phyloP scores from a whole-genome alignment of 306 rosid genomes.

The Potentilla sterilis region DNA sequence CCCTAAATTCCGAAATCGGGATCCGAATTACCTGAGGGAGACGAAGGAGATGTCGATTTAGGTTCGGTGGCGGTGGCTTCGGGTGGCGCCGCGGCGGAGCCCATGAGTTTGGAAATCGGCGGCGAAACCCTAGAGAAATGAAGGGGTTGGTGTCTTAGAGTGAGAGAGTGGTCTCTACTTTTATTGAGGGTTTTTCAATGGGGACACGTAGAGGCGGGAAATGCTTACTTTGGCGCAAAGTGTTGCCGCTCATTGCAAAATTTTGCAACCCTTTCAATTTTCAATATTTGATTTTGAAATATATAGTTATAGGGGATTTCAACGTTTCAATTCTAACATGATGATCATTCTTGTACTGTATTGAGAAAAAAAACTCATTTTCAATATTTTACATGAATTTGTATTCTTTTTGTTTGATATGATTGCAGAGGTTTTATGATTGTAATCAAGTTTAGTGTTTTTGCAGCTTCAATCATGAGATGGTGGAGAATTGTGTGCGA shows the following conservation, averaged over 20 bases:
- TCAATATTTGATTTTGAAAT: background rate
- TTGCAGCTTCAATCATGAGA: fast-evolving
- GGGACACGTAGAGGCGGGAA: slow-evolving; percentile 9
- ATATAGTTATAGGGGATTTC: background rate
- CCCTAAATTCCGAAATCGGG: background rate
- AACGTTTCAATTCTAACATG: background rate
- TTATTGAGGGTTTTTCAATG: too few relatives aligned
- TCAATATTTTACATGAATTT: too few relatives aligned
- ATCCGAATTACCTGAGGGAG: background rate
- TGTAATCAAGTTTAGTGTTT: background rate
- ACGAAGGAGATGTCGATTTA: background rate
- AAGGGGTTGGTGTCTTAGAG: background rate
- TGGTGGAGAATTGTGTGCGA: too few relatives aligned
- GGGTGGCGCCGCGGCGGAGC: background rate
- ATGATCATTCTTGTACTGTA: too few relatives aligned
- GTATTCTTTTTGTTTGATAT: background rate
- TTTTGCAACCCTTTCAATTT: background rate
- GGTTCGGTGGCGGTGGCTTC: background rate
- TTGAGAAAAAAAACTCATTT: too few relatives aligned
- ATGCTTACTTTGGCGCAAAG: background rate
- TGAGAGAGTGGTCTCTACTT: background rate
- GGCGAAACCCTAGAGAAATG: slow-evolving; percentile 2
- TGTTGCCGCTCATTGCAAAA: background rate
- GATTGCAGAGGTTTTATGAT: too few relatives aligned
- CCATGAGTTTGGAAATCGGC: background rate